Conservation (phyloP, 2,329 filamentous ascomycete species). For the Claviceps maximensis region DNA sequence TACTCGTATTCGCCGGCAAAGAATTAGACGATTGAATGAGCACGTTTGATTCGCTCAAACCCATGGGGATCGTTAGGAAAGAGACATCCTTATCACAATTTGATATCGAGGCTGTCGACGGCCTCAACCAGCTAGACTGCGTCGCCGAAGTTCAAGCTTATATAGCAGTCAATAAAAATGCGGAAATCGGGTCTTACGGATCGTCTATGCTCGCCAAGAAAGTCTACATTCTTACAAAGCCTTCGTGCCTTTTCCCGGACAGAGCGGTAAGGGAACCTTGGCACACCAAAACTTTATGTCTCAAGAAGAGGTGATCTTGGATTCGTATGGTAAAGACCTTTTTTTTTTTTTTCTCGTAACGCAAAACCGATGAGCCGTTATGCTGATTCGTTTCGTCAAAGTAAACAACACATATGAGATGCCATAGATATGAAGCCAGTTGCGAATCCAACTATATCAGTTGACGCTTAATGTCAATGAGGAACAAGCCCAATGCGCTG, state of each 20-base stretch:
- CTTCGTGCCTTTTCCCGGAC: constrained; percentile 70
- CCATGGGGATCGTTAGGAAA: constrained; percentile 87
- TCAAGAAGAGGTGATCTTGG: constrained; percentile 69
- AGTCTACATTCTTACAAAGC: constrained; percentile 79
- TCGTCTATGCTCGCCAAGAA: constrained; percentile 71
- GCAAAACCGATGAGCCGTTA: constrained; percentile 89
- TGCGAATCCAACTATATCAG: constrained; percentile 88
- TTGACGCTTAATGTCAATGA: constrained; percentile 74
- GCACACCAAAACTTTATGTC: constrained; percentile 81
- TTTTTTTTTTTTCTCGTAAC: constrained; percentile 64
- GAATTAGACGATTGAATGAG: constrained; percentile 83
- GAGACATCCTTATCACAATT: constrained; percentile 96
- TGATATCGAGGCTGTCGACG: constrained; percentile 72
- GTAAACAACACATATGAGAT: constrained; percentile 74
- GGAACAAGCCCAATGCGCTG: constrained; percentile 86
- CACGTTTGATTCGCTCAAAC: constrained; percentile 78
- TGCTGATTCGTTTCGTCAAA: constrained; percentile 79
- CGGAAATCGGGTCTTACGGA: constrained; percentile 82
- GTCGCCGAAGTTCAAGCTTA: constrained; percentile 86
- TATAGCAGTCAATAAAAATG: constrained; percentile 93
- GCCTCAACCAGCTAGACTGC: constrained; percentile 83
- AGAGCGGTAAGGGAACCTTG: constrained; percentile 83
- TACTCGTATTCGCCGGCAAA: constrained; percentile 95
- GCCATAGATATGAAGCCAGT: constrained; percentile 71
- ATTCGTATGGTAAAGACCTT: constrained; percentile 92